These are phyloP conservation scores for Cyberlindnera subsufficiens DNA, from an alignment of 805 yeast species.

Conservation along the genomic window DNA sequence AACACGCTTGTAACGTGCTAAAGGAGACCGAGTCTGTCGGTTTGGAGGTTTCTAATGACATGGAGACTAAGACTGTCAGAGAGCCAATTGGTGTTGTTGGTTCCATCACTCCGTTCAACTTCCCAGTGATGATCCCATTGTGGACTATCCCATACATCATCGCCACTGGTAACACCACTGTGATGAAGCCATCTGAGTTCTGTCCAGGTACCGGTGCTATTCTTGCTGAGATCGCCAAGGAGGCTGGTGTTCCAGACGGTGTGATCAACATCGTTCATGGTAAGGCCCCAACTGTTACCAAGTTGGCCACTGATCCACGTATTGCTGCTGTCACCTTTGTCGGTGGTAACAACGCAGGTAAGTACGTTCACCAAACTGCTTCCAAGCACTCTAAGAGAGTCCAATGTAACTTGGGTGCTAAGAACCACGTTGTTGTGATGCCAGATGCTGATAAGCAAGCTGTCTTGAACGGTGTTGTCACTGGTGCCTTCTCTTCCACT, in stretches of 20 bases:
- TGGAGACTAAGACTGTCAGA: slow-evolving; percentile 69
- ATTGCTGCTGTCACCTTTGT: slow-evolving; percentile 75
- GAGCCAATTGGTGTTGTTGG: slow-evolving; percentile 74
- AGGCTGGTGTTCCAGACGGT: slow-evolving; percentile 76
- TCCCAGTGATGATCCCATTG: slow-evolving; percentile 76
- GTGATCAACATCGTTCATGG: slow-evolving; percentile 72
- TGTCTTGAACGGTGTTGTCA: slow-evolving; percentile 58
- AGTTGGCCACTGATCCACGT: slow-evolving; percentile 63
- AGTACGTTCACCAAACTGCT: slow-evolving; percentile 63
- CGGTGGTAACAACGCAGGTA: slow-evolving; percentile 75
- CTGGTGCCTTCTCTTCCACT: slow-evolving; percentile 81
- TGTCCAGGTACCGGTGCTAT: slow-evolving; percentile 80
- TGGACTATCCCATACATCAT: slow-evolving; percentile 51
- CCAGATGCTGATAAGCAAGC: slow-evolving; percentile 67
- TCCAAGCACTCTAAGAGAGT: slow-evolving; percentile 67
- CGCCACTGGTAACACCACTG: slow-evolving; percentile 72
- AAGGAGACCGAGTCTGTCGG: slow-evolving; percentile 58
- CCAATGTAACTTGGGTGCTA: slow-evolving; percentile 75
- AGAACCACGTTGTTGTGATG: slow-evolving; percentile 67
- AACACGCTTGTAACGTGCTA: slow-evolving; percentile 64
- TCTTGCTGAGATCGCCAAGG: slow-evolving; percentile 61
- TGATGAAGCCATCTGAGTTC: slow-evolving; percentile 65
- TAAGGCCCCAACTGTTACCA: slow-evolving; percentile 65
- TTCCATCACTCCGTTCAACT: slow-evolving; percentile 75
- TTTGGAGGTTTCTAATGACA: slow-evolving; percentile 61